phyloP scores from a whole-genome alignment of 1,284 basidiomycete genomes.

The Psilocybe mexicana region DNA sequence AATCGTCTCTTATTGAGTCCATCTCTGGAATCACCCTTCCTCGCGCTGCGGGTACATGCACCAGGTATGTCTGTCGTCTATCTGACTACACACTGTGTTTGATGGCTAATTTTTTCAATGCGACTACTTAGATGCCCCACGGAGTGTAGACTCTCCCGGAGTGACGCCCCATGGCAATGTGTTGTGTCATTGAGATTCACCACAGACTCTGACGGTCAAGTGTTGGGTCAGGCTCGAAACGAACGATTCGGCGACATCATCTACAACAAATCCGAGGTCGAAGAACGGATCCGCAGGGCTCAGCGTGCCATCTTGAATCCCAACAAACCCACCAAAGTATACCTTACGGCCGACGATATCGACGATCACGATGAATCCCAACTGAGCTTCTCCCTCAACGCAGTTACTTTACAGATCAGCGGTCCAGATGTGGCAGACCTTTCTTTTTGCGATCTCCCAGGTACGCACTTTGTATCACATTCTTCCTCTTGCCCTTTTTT shows the following conservation, averaged over 20 bases:
- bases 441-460: slow-evolving; percentile 72
- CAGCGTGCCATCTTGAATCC: slow-evolving; percentile 76
- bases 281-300: slow-evolving; percentile 66
- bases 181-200: slow-evolving; percentile 55
- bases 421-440: slow-evolving; percentile 70
- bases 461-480: slow-evolving; percentile 31
- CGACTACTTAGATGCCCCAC: slow-evolving; percentile 66
- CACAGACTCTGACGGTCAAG: slow-evolving; percentile 45
- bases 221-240: slow-evolving; percentile 40
- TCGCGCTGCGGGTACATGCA: slow-evolving; percentile 62
- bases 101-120: neutral
- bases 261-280: slow-evolving; percentile 51
- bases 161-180: slow-evolving; percentile 57
- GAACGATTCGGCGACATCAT: slow-evolving; percentile 57
- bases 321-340: slow-evolving; percentile 30
- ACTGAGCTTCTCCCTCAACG: slow-evolving; percentile 61
- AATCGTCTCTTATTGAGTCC: slow-evolving; percentile 73
- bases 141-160: slow-evolving; percentile 59
- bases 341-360: slow-evolving; percentile 38
- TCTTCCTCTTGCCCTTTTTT: neutral
- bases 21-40: slow-evolving; percentile 74
- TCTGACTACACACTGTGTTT: neutral
- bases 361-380: slow-evolving; percentile 25
- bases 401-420: slow-evolving; percentile 66
- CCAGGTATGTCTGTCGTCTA: slow-evolving; percentile 44